Percentiles rank a stretch among this genome's conserved stretches.
These are phyloP conservation scores for Cyberlindnera suaveolens DNA, from an alignment of 805 yeast species.

Conservation along the genomic window DNA sequence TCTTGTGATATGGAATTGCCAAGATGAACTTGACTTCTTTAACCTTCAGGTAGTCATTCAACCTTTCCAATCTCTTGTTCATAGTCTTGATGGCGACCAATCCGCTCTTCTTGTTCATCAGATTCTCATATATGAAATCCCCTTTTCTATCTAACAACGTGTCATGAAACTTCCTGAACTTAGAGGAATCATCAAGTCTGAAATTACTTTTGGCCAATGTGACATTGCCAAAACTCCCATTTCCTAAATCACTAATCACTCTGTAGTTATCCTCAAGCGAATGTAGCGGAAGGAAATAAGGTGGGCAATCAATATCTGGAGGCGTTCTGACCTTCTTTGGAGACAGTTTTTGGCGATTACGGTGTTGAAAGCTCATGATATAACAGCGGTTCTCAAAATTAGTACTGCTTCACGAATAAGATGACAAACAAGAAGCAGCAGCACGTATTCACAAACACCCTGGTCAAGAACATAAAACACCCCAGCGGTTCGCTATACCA, in stretches of 20 bases:
- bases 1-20: slow-evolving; percentile 63
- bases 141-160: slow-evolving; percentile 43
- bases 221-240: slow-evolving; percentile 74
- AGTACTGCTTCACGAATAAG: not conserved
- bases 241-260: slow-evolving; percentile 50
- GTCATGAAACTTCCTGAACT: slow-evolving; percentile 15
- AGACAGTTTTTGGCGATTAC: not conserved
- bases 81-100: slow-evolving; percentile 80
- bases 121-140: slow-evolving; percentile 25
- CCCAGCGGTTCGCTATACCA: no score
- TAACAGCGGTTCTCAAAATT: not conserved
- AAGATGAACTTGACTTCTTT: slow-evolving; percentile 66
- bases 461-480: not conserved
- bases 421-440: slow-evolving; percentile 1
- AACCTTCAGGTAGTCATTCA: slow-evolving; percentile 50
- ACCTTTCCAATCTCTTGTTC: slow-evolving; percentile 45
- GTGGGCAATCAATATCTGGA: slow-evolving; percentile 33
- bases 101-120: slow-evolving; percentile 28
- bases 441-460: not conserved
- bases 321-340: slow-evolving; percentile 20
- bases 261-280: slow-evolving; percentile 40
- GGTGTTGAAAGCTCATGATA: not conserved
- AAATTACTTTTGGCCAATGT: slow-evolving; percentile 47
- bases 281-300: slow-evolving; percentile 37
- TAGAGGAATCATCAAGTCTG: slow-evolving; percentile 11